Evolutionary conservation across 164 flowering plant species (phyloP), one percentile per base, ranked within the genome.

Genomic region (Euptelea pleiosperma): DNA sequence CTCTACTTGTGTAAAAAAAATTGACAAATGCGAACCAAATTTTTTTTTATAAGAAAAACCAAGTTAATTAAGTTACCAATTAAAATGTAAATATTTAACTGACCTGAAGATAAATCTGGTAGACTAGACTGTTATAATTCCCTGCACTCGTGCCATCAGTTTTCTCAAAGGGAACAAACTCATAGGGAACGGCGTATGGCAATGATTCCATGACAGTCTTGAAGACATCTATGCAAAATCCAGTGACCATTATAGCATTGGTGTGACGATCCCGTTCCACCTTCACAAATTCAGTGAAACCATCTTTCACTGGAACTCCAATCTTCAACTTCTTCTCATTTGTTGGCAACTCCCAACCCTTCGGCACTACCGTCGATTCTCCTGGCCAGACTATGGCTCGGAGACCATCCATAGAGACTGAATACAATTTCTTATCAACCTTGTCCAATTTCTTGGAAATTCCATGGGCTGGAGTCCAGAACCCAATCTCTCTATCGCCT

Each of bases 331-430:
- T 56, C 46, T 56, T 56, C 12, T 8, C 34, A 10, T 56, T 29
- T 11, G 55, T 51, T 11, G 55, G 55, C 16, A 25, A 10, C 14
- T 21, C 55, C 55, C 55, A 51, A 30, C 55, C 55, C 55, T 51
- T 51, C 16, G n/a, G 11, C 55, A 31, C 11, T 31, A 33, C 39
- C 56, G n/a, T n/a, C n/a, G n/a, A n/a, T n/a, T n/a, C n/a, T n/a
- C n/a, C n/a, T n/a, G n/a, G n/a, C n/a, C n/a, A 52, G 4, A 52
- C 18, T 1, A 52, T 33, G 6, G 56, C 9, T n/a, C 39, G 8
- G 1, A 52, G 18, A 12, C 18, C 37, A 4, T 14, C 19, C 37
- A n/a, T n/a, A n/a, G n/a, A n/a, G n/a, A n/a, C n/a, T n/a, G n/a
- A n/a, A n/a, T n/a, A n/a, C n/a, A n/a, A n/a, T n/a, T n/a, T n/a